These are phyloP conservation scores for Parietichytrium sp. DNA, from an alignment of 108 stramenopile genomes.

Conservation along the genomic window DNA sequence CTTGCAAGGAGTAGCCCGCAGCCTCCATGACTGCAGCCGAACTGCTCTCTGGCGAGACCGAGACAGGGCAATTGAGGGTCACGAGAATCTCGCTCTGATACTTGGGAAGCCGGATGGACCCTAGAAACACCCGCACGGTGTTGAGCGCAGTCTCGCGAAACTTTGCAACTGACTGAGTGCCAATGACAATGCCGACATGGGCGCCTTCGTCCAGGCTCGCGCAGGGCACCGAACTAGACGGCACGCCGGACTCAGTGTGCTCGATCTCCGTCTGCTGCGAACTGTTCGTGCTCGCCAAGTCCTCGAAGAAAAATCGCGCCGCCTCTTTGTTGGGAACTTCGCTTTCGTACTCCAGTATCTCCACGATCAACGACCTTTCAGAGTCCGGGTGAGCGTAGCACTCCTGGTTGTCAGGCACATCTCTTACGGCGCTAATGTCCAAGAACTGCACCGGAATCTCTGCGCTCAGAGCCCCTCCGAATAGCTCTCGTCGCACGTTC, in stretches of 20 bases:
- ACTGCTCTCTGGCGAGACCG: background rate
- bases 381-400: slow-evolving; percentile 31
- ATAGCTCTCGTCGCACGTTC: slow-evolving; percentile 38
- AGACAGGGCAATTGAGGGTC: background rate
- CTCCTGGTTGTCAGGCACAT: slow-evolving; percentile 51
- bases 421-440: slow-evolving; percentile 40
- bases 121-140: background rate
- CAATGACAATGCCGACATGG: background rate
- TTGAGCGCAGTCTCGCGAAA: background rate
- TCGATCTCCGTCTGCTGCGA: slow-evolving; percentile 15
- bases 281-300: slow-evolving; percentile 40
- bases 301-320: slow-evolving; percentile 37
- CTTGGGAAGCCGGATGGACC: slow-evolving; percentile 32
- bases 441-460: slow-evolving; percentile 12
- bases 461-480: slow-evolving; percentile 36
- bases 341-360: slow-evolving; percentile 16
- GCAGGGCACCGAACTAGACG: background rate
- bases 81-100: background rate
- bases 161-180: slow-evolving; percentile 12
- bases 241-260: background rate
- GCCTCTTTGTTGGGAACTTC: background rate
- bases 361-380: slow-evolving; percentile 28
- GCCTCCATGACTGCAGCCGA: background rate
- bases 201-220: background rate
- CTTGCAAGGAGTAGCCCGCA: background rate